Conservation (phyloP, 768 basidiomycete species). For the Cystofilobasidium bisporidii region DNA sequence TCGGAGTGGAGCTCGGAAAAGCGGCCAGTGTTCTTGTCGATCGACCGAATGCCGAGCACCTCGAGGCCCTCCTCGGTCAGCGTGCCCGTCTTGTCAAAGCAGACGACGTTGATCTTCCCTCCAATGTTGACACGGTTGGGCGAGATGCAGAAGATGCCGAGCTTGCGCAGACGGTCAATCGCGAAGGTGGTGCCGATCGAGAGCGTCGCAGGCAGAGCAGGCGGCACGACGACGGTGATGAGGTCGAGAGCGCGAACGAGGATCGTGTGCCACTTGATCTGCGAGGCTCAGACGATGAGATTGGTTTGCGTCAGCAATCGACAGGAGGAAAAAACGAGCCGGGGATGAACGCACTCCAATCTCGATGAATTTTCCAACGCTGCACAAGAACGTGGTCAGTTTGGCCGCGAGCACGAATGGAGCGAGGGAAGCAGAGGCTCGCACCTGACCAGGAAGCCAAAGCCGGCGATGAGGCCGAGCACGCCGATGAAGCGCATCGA, state of each 20-base stretch:
- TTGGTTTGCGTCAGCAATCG: no score
- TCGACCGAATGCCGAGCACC: conserved; percentile 81
- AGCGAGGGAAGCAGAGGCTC: no score
- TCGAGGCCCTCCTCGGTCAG: conserved; percentile 96
- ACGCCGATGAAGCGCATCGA: conserved; percentile 68
- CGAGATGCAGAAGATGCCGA: conserved; percentile 89
- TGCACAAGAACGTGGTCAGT: no score
- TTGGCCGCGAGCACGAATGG: no score
- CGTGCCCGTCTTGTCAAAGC: conserved; percentile 98
- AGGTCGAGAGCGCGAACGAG: conserved; percentile 83
- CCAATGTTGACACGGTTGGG: conserved; percentile 90
- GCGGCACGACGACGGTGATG: conserved; percentile 94
- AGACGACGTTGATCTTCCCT: conserved; percentile 92
- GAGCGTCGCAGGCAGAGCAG: conserved; percentile 89
- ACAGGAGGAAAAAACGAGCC: no score
- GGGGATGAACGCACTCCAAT: conserved; percentile 78
- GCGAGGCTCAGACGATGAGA: conserved; percentile 8
- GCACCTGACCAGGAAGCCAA: conserved; percentile 76
- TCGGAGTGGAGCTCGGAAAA: conserved; percentile 88
- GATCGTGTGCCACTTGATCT: conserved; percentile 87
- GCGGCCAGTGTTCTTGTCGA: conserved; percentile 60
- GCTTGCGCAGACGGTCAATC: conserved; percentile 71
- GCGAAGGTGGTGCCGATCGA: conserved; percentile 97
- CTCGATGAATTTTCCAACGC: conserved; percentile 75
- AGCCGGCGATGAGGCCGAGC: conserved; percentile 74